Conservation (phyloP, 805 yeast genomes). For the Zygosaccharomyces siamensis region DNA sequence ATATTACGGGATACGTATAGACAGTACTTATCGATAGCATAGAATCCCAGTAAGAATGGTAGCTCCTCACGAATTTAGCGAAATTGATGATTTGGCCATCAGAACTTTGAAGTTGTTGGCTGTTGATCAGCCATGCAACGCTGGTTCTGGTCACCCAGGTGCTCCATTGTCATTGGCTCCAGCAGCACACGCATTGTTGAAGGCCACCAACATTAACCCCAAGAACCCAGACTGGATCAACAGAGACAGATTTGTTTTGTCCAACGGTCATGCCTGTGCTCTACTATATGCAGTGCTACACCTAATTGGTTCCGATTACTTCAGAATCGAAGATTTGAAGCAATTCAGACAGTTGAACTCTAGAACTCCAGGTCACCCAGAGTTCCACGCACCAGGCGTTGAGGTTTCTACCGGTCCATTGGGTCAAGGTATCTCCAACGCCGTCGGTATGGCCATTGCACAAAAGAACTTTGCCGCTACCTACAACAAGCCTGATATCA, state of each 20-base stretch:
- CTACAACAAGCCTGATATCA: slow-evolving; percentile 76
- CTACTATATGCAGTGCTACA: slow-evolving; percentile 80
- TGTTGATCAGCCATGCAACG: slow-evolving; percentile 78
- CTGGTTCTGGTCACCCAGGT: slow-evolving; percentile 98
- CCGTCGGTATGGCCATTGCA: slow-evolving; percentile 95
- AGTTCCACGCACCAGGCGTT: slow-evolving; percentile 82
- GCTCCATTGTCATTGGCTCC: slow-evolving; percentile 99
- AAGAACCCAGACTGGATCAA: slow-evolving; percentile 87
- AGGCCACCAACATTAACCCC: slow-evolving; percentile 81
- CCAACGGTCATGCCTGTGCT: slow-evolving; percentile 96
- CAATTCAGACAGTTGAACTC: slow-evolving; percentile 85
- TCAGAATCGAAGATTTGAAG: slow-evolving; percentile 80
- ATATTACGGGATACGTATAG: neutral
- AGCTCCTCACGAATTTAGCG: slow-evolving; percentile 35
- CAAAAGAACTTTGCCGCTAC: slow-evolving; percentile 88
- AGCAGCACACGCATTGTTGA: slow-evolving; percentile 82
- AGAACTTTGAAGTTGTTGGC: slow-evolving; percentile 86
- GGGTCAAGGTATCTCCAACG: slow-evolving; percentile 96
- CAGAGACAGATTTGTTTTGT: slow-evolving; percentile 91
- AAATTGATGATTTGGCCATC: slow-evolving; percentile 70
- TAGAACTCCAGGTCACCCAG: slow-evolving; percentile 97
- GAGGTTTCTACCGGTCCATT: slow-evolving; percentile 98
- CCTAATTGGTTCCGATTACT: slow-evolving; percentile 70
- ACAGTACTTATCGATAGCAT: neutral
- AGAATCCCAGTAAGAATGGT: slow-evolving; percentile 22